Evolutionary conservation across 345 rosid genomes (phyloP), one percentile per base, ranked within the genome.

Genomic region (Bruguiera sexangula): DNA sequence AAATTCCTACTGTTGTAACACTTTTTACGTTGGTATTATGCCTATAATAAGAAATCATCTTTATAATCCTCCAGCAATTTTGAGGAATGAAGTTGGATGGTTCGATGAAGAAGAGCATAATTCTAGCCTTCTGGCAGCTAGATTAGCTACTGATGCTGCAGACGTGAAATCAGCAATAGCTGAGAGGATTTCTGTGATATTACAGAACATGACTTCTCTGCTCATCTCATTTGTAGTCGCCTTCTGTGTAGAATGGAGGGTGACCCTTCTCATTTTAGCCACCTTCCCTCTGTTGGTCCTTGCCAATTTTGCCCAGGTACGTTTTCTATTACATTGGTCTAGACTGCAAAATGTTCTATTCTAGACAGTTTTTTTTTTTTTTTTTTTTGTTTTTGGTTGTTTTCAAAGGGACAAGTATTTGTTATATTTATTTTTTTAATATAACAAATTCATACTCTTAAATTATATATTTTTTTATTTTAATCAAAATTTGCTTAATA

Each of bases 11-110:
- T 10, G 10, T 10, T 39, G 5, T 15, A 43, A 43, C 19, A 43
- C 18, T 43, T 43, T 13, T 43, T 43, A 13, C 50, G 1, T 43
- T 13, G 13, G 50, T 43, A 43, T 43, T 43, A 15, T 43, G 19
- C 3, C 50, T 43, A 39, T 10, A 39, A 39, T 1, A 43, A 43
- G 50, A 13, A 13, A 43, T 43, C 18, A 13, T 43, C 50, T 43
- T 15, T 55, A 8, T 55, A 3, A 55, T 21, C 43, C 57, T 70
- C 39, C 81, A 95, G 99, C 97, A 61, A 92, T 95, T 62, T 69
- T 95, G 73, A 85, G 92, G 87, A 95, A 95, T 55, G 99, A 95
- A 79, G 97, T 95, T 27, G 99, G 98, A 82, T 95, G 99, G 99
- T 95, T 85, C 27, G 99, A 95, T 48, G 97, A 92, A 57, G 99